phyloP scores from a whole-genome alignment of 768 basidiomycete genomes.

The Boletus vermiculosoides region DNA sequence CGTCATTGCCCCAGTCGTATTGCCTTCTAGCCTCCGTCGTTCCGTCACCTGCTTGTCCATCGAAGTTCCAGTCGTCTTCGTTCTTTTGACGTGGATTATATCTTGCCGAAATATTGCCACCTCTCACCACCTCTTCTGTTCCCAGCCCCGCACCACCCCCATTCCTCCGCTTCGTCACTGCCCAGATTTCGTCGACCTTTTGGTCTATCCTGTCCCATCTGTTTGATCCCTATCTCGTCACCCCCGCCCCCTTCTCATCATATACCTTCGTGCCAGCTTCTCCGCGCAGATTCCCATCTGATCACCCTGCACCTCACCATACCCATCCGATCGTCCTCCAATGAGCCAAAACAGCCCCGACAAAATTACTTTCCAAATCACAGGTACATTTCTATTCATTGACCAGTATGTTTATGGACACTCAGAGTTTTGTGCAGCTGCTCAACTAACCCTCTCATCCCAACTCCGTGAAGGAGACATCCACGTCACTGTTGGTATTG shows the following conservation, averaged over 20 bases:
- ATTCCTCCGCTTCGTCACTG: too few species aligned
- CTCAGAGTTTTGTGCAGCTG: not conserved
- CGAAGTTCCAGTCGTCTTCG: not conserved
- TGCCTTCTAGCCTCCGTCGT: not conserved
- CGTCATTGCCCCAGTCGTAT: not conserved
- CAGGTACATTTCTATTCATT: not conserved
- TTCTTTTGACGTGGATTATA: not conserved
- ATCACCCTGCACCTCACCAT: too few species aligned
- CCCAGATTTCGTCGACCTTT: too few species aligned
- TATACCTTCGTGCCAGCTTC: too few species aligned
- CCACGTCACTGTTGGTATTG: not conserved
- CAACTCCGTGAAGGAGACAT: not conserved
- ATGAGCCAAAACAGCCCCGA: not conserved
- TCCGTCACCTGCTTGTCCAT: not conserved
- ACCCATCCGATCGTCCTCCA: too few species aligned
- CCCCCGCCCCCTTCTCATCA: too few species aligned
- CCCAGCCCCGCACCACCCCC: too few species aligned
- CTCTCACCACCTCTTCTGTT: too few species aligned
- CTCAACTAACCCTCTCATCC: not conserved
- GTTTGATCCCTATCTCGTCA: too few species aligned
- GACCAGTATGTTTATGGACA: not conserved
- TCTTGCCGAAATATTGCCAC: too few species aligned
- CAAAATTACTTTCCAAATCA: not conserved
- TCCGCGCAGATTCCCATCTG: too few species aligned
- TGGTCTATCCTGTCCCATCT: too few species aligned